Percentiles rank a stretch among this genome's conserved stretches.
Conservation (phyloP, 2,329 filamentous ascomycete species). For the Ophiostoma himal-ulmi region DNA sequence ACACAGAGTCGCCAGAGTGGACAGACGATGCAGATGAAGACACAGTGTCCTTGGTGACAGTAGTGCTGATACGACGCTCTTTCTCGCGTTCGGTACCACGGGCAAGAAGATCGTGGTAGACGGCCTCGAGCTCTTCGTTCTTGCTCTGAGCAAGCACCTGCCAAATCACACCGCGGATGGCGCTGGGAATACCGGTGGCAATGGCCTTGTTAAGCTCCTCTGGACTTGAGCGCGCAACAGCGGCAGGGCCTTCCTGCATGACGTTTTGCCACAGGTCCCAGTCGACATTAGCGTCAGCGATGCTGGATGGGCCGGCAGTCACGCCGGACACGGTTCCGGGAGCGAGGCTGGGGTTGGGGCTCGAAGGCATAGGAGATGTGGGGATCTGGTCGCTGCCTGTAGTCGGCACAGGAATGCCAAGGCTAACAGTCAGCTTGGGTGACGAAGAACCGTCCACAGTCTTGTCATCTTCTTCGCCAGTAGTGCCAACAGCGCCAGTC, state of each 20-base stretch:
- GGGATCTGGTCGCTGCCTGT: constrained; percentile 29
- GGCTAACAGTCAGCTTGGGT: constrained; percentile 15
- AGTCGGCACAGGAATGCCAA: constrained; percentile 15
- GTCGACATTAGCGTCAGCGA: constrained; percentile 67
- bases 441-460: constrained; percentile 32
- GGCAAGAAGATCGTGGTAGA: constrained; percentile 76
- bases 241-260: constrained; percentile 87
- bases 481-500: constrained; percentile 36
- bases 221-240: constrained; percentile 78
- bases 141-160: constrained; percentile 95
- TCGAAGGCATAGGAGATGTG: constrained; percentile 52
- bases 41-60: constrained; percentile 52
- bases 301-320: constrained; percentile 65
- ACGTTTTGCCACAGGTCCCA: constrained; percentile 98
- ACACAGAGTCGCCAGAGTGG: constrained; percentile 65
- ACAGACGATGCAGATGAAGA: constrained; percentile 79
- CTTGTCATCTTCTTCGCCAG: constrained; percentile 44
- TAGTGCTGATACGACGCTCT: constrained; percentile 52
- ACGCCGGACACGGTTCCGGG: constrained; percentile 83
- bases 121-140: constrained; percentile 77
- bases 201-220: constrained; percentile 89
- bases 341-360: constrained; percentile 64
- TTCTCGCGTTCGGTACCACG: constrained; percentile 78
- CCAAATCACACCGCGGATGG: constrained; percentile 97
- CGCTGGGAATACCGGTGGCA: constrained; percentile 85